These are phyloP conservation scores for Areca catechu DNA, from an alignment of 176 grass and related monocot species.

Conservation along the genomic window DNA sequence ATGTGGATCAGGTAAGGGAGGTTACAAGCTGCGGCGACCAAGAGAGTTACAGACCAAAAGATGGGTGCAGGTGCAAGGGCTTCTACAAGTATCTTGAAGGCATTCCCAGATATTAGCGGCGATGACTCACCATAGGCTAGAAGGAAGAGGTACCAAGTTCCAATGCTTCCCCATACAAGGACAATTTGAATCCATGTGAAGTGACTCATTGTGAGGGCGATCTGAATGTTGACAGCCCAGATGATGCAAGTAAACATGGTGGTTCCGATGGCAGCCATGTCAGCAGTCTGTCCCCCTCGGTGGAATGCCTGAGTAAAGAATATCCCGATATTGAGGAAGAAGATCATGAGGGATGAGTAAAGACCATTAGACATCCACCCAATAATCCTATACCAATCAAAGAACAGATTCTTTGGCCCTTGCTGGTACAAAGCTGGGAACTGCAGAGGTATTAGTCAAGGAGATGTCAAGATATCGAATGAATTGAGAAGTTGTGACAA, in stretches of 20 bases:
- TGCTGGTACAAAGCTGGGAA: slow-evolving; percentile 98
- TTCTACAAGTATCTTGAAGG: slow-evolving; percentile 69
- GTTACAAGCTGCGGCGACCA: slow-evolving; percentile 72
- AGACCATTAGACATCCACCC: slow-evolving; percentile 99
- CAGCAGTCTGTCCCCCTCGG: slow-evolving; percentile 65
- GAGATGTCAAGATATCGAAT: no score
- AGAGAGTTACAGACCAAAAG: slow-evolving; percentile 61
- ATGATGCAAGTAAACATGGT: slow-evolving; percentile 98
- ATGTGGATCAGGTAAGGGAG: slow-evolving; percentile 82
- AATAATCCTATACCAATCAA: slow-evolving; percentile 91
- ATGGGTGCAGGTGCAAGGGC: slow-evolving; percentile 75
- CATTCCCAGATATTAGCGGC: slow-evolving; percentile 34
- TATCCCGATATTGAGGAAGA: slow-evolving; percentile 82
- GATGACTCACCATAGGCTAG: slow-evolving; percentile 55
- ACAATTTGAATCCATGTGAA: slow-evolving; percentile 99
- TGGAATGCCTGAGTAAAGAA: slow-evolving; percentile 68
- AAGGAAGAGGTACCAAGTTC: slow-evolving; percentile 90
- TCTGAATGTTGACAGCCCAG: slow-evolving; percentile 96
- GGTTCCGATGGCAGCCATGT: slow-evolving; percentile 88
- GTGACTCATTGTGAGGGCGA: slow-evolving; percentile 95
- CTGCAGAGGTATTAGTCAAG: slow-evolving; percentile 48
- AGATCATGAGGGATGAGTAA: slow-evolving; percentile 81
- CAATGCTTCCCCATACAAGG: slow-evolving; percentile 90
- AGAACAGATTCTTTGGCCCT: slow-evolving; percentile 94
- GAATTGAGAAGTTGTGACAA: no score